These are phyloP conservation scores for Pleurotus sapidus DNA, from an alignment of 768 basidiomycete species.

Conservation along the genomic window DNA sequence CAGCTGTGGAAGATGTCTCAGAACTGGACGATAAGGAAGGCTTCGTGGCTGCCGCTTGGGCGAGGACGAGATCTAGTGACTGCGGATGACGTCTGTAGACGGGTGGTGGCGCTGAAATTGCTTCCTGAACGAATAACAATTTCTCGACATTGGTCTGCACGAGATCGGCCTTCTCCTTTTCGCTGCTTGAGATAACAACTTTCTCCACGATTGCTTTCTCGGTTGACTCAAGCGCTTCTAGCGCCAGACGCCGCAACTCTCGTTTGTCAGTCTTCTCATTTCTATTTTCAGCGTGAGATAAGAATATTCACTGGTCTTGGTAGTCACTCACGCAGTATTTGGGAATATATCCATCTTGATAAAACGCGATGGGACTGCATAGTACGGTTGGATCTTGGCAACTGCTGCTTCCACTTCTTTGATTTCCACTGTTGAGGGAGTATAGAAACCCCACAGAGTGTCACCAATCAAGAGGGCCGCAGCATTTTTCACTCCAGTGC, in stretches of 20 bases:
- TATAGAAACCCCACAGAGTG: constrained; percentile 55
- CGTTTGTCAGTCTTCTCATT: constrained; percentile 53
- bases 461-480: constrained; percentile 48
- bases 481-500: constrained; percentile 39
- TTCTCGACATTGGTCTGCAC: constrained; percentile 8
- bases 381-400: constrained; percentile 39
- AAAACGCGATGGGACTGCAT: constrained; percentile 45
- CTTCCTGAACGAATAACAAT: constrained; percentile 13
- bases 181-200: neutral
- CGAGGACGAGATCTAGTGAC: neutral
- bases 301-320: neutral
- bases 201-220: constrained; percentile 7
- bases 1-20: constrained; percentile 16
- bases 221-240: constrained; percentile 15
- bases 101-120: constrained; percentile 21
- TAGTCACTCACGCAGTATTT: constrained; percentile 41
- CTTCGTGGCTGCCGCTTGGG: neutral
- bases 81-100: constrained; percentile 14
- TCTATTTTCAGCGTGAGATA: constrained; percentile 19
- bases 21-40: neutral
- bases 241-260: constrained; percentile 35
- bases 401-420: constrained; percentile 30
- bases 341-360: constrained; percentile 45
- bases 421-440: constrained; percentile 32
- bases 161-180: neutral